Conservation (phyloP, 169 alveolate genomes). For the Plasmodium gonderi region DNA sequence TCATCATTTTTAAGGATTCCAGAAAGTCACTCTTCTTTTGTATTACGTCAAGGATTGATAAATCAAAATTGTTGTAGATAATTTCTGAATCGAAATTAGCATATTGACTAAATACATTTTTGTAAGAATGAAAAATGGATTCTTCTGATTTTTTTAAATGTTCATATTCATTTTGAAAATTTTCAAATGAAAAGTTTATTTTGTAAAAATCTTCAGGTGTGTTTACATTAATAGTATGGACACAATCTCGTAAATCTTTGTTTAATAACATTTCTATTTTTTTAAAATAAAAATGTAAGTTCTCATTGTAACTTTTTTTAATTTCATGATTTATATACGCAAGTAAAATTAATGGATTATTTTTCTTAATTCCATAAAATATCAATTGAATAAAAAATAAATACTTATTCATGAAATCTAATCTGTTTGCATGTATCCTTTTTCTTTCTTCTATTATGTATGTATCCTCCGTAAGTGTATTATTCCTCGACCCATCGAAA, state of each 20-base stretch:
- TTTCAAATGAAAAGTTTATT: constrained; percentile 30
- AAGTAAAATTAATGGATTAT: constrained; percentile 47
- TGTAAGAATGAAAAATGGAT: constrained; percentile 35
- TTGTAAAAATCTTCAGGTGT: not conserved
- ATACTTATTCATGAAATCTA: constrained; percentile 50
- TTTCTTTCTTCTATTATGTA: constrained; percentile 24
- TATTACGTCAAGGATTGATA: constrained; percentile 36
- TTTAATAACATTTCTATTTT: constrained; percentile 31
- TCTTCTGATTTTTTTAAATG: constrained; percentile 11
- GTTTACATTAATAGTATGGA: not conserved
- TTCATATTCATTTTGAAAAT: constrained; percentile 32
- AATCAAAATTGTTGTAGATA: constrained; percentile 37
- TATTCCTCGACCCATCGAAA: too few species aligned
- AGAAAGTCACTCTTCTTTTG: constrained; percentile 47
- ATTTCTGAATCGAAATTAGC: constrained; percentile 35
- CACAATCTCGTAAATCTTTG: constrained; percentile 24
- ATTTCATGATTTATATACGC: constrained; percentile 64
- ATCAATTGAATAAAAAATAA: constrained; percentile 56
- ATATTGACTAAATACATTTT: constrained; percentile 25
- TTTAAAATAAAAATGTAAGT: constrained; percentile 12
- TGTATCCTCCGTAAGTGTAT: not conserved
- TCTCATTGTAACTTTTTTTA: not conserved
- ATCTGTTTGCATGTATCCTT: constrained; percentile 11
- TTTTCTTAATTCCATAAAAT: constrained; percentile 46
- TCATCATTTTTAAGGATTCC: constrained; percentile 36